These are phyloP conservation scores for Botrytis elliptica DNA, from an alignment of 2,329 filamentous ascomycete genomes.

Conservation along the genomic window DNA sequence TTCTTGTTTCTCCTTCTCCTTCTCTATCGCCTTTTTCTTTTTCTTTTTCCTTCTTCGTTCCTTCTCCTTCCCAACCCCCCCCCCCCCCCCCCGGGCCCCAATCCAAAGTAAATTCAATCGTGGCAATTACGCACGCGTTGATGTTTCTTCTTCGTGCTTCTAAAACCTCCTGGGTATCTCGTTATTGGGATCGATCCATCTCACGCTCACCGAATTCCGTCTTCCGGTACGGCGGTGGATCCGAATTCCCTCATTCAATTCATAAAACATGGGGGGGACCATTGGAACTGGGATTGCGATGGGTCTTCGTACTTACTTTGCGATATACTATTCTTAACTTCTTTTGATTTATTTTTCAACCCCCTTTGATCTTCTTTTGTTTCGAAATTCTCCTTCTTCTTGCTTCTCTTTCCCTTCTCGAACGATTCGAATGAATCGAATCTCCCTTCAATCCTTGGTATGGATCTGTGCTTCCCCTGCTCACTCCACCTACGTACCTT, in stretches of 20 bases:
- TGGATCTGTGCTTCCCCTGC: neutral
- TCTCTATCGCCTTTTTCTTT: neutral
- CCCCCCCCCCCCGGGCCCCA: too few species aligned
- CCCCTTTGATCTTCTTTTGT: neutral
- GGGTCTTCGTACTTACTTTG: neutral
- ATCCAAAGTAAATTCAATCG: neutral
- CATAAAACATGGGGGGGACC: neutral
- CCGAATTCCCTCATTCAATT: neutral
- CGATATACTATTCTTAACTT: slow-evolving; percentile 9
- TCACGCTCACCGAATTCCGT: neutral
- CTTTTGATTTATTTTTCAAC: neutral
- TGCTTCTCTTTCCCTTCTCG: slow-evolving; percentile 7
- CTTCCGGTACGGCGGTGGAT: neutral
- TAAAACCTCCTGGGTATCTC: neutral
- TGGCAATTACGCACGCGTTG: neutral
- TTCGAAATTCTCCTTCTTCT: neutral
- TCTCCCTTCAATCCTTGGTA: neutral
- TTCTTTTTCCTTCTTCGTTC: neutral
- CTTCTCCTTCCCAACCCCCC: neutral
- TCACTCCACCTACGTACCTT: neutral
- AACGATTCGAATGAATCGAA: neutral
- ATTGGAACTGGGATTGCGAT: neutral
- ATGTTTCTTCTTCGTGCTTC: neutral
- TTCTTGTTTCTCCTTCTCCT: too few species aligned
- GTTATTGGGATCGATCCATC: neutral